phyloP scores from a whole-genome alignment of 225 moss, liverwort and hornwort genomes.

The Straminergon stramineum region DNA sequence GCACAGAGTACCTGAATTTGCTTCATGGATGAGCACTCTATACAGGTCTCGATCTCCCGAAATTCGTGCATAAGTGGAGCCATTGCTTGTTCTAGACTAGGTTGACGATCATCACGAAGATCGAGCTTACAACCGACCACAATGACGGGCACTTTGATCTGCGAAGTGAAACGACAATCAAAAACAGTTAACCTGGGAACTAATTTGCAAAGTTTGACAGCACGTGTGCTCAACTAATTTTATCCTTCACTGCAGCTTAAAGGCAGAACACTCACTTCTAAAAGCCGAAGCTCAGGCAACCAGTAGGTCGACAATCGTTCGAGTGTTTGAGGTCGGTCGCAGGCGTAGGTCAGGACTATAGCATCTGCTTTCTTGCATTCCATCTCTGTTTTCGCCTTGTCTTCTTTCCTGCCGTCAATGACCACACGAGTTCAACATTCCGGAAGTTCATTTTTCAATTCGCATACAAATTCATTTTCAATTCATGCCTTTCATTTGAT shows the following conservation, averaged over 20 bases:
- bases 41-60: constrained; percentile 87
- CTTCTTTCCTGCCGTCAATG: constrained; percentile 59
- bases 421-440: not conserved
- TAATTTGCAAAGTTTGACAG: not conserved
- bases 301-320: constrained; percentile 76
- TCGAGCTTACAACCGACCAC: constrained; percentile 92
- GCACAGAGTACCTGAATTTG: constrained; percentile 67
- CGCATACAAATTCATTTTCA: not conserved
- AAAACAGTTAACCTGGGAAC: not conserved
- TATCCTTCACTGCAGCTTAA: not conserved
- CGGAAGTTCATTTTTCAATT: not conserved
- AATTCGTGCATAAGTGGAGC: constrained; percentile 89
- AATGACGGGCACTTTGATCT: constrained; percentile 84
- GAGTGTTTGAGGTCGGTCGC: constrained; percentile 66
- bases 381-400: constrained; percentile 52
- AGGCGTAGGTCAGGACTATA: constrained; percentile 72
- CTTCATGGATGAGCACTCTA: constrained; percentile 80
- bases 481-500: not conserved
- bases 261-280: constrained; percentile 42
- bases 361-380: constrained; percentile 93
- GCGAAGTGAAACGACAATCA: not conserved
- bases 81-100: constrained; percentile 88
- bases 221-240: not conserved
- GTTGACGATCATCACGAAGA: constrained; percentile 74
- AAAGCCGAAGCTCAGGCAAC: constrained; percentile 71